Evolutionary conservation across 2,329 filamentous ascomycete genomes (phyloP).

Genomic region (Aspergillus uvarum): DNA sequence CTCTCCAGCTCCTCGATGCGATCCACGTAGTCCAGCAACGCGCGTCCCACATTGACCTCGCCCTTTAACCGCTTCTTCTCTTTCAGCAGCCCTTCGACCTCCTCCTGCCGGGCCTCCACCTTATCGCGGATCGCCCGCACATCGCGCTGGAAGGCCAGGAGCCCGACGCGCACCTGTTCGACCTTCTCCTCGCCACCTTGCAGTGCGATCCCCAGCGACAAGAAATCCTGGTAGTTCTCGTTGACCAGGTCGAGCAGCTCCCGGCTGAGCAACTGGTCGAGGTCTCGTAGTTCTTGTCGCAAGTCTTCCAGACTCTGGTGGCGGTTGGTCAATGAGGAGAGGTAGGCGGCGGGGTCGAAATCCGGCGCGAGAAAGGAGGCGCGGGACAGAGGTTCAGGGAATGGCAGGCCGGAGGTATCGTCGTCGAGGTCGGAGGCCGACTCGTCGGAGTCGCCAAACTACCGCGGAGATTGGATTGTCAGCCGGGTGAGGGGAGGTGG

Average conservation of each 20-base stretch:
- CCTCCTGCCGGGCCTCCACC: slow-evolving; percentile 63
- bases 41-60: slow-evolving; percentile 62
- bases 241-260: slow-evolving; percentile 95
- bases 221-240: slow-evolving; percentile 87
- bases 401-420: slow-evolving; percentile 69
- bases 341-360: slow-evolving; percentile 79
- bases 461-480: slow-evolving; percentile 8
- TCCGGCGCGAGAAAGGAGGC: slow-evolving; percentile 73
- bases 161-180: slow-evolving; percentile 81
- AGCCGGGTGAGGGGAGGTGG: slow-evolving; percentile 4
- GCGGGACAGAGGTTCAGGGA: slow-evolving; percentile 80
- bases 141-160: slow-evolving; percentile 81
- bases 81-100: slow-evolving; percentile 62
- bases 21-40: slow-evolving; percentile 47
- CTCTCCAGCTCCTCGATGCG: slow-evolving; percentile 62
- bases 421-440: slow-evolving; percentile 57
- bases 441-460: slow-evolving; percentile 49
- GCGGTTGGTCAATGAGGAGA: slow-evolving; percentile 77
- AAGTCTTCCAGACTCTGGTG: slow-evolving; percentile 97
- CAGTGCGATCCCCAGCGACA: slow-evolving; percentile 77
- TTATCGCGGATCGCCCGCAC: slow-evolving; percentile 69
- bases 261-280: slow-evolving; percentile 74
- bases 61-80: slow-evolving; percentile 65
- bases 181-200: slow-evolving; percentile 87
- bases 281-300: slow-evolving; percentile 77